phyloP scores from a whole-genome alignment of 2,329 filamentous ascomycete species.

The Hymenoscyphus fructigenus region DNA sequence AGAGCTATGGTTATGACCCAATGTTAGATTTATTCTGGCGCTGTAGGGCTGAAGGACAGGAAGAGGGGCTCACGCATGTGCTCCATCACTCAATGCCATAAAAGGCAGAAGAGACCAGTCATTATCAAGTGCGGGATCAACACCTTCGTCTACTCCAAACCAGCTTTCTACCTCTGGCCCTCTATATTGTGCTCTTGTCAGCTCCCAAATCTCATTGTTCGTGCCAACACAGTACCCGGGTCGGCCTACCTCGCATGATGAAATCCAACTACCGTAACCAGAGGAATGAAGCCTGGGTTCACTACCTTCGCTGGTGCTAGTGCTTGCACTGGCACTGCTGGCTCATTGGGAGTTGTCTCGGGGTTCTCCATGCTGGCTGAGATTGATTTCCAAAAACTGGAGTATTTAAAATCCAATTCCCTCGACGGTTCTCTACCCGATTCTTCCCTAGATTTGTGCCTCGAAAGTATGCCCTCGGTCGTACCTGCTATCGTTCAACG shows the following conservation, averaged over 20 bases:
- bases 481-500: constrained; percentile 13
- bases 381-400: constrained; percentile 7
- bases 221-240: neutral
- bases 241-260: constrained; percentile 64
- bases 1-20: constrained; percentile 50
- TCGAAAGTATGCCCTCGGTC: constrained; percentile 15
- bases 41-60: neutral
- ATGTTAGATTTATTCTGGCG: constrained; percentile 7
- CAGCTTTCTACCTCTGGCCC: constrained; percentile 93
- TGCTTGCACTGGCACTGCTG: neutral
- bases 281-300: constrained; percentile 55
- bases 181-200: constrained; percentile 36
- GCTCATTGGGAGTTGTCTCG: constrained; percentile 14
- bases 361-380: constrained; percentile 22
- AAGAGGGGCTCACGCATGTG: constrained; percentile 69
- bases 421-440: neutral
- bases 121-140: constrained; percentile 77
- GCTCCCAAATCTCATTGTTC: neutral
- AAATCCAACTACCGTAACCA: constrained; percentile 80
- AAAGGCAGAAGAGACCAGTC: constrained; percentile 92
- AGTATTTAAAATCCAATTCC: constrained; percentile 9
- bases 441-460: constrained; percentile 11
- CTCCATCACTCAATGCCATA: constrained; percentile 94
- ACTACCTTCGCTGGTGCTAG: constrained; percentile 14
- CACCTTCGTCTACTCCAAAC: constrained; percentile 74